Percentiles rank a stretch among this genome's conserved stretches.
Evolutionary conservation across 164 flowering plant genomes (phyloP).

Genomic region (Stephania japonica): DNA sequence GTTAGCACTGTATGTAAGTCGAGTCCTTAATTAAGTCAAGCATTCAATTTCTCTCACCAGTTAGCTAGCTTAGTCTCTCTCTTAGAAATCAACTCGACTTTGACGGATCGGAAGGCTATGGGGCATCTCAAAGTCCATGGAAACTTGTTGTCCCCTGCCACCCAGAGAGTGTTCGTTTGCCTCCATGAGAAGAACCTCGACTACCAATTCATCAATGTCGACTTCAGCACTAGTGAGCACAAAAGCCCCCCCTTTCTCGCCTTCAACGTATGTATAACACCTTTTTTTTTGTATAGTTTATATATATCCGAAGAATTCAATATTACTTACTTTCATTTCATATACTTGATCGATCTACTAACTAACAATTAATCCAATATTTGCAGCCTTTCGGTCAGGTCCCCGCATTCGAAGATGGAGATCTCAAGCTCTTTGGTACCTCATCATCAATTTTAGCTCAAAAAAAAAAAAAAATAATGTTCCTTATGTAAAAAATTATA

Average conservation of each 20-base stretch:
- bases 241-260: constrained; percentile 28
- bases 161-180: constrained; percentile 23
- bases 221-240: constrained; percentile 29
- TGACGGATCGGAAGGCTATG: constrained; percentile 13
- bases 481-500: too few species aligned
- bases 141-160: constrained; percentile 19
- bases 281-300: too few species aligned
- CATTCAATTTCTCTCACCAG: too few species aligned
- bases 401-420: constrained; percentile 32
- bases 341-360: too few species aligned
- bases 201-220: constrained; percentile 23
- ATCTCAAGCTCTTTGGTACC: constrained; percentile 17
- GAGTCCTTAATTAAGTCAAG: too few species aligned
- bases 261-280: constrained; percentile 36
- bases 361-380: neutral
- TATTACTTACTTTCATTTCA: too few species aligned
- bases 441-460: too few species aligned
- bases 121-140: constrained; percentile 29
- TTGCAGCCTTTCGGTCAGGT: constrained; percentile 31
- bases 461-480: too few species aligned
- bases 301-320: too few species aligned
- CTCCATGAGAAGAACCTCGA: constrained; percentile 28
- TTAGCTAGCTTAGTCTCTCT: too few species aligned
- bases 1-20: too few species aligned
- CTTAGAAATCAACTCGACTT: too few species aligned